phyloP scores from a whole-genome alignment of 2,329 filamentous ascomycete genomes.

The Aspergillus sp. region DNA sequence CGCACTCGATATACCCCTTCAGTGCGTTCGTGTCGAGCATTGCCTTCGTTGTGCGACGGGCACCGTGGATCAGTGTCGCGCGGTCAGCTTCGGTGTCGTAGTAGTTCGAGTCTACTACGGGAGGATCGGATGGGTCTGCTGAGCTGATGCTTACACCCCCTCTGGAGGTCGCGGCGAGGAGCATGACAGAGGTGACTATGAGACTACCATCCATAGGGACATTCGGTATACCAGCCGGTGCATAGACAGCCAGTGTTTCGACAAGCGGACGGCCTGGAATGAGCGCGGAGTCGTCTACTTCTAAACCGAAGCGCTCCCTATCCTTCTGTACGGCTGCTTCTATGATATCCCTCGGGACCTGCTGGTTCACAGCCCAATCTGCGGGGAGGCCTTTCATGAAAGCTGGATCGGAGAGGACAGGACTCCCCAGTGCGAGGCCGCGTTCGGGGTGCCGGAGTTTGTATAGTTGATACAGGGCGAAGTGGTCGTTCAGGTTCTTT shows the following conservation, averaged over 20 bases:
- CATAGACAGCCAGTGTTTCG: not conserved
- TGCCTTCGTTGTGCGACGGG: not conserved
- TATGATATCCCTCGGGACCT: not conserved
- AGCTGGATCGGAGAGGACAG: not conserved
- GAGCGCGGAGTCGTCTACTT: not conserved
- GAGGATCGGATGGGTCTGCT: not conserved
- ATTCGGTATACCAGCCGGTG: not conserved
- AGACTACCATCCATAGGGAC: slow-evolving; percentile 8
- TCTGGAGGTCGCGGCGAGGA: slow-evolving; percentile 8
- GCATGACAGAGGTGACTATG: slow-evolving; percentile 10
- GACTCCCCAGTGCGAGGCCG: slow-evolving; percentile 2
- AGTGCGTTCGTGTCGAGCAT: not conserved
- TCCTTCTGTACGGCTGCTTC: not conserved
- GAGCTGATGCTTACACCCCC: slow-evolving; percentile 8
- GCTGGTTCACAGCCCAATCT: slow-evolving; percentile 1
- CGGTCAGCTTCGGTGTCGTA: slow-evolving; percentile 6
- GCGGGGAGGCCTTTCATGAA: not conserved
- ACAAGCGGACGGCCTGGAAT: not conserved
- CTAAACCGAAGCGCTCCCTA: not conserved
- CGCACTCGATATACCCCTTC: not conserved
- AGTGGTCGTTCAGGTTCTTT: slow-evolving; percentile 7
- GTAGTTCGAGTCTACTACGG: slow-evolving; percentile 2
- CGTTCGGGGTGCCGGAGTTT: slow-evolving; percentile 1
- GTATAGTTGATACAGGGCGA: slow-evolving; percentile 9
- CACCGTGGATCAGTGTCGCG: not conserved